Percentiles rank a stretch among this genome's conserved stretches.
phyloP scores from a whole-genome alignment of 2,329 filamentous ascomycete species.

The Verticillium klebahnii region DNA sequence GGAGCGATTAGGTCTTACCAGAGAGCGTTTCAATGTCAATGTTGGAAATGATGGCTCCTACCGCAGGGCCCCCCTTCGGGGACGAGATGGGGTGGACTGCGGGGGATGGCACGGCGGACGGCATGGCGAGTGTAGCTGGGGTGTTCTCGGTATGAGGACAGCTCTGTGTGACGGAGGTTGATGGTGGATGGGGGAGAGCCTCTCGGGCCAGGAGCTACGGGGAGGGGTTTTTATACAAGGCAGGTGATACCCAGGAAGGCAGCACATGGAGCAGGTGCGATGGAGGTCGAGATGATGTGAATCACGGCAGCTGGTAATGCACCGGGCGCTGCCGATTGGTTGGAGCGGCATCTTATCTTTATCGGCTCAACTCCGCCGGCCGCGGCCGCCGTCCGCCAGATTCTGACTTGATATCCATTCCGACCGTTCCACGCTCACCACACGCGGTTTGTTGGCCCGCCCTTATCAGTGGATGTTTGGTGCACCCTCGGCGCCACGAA shows the following conservation, averaged over 20 bases:
- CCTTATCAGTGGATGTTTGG: no score
- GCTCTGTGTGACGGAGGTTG: background rate
- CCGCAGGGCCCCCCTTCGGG: constrained; percentile 23
- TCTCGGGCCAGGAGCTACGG: background rate
- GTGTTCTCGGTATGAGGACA: background rate
- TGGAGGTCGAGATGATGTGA: background rate
- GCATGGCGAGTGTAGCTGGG: background rate
- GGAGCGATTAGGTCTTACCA: constrained; percentile 37
- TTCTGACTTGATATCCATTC: background rate
- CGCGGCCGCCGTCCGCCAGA: background rate
- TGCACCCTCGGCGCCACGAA: no score
- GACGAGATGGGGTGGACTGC: constrained; percentile 32
- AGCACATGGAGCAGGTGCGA: background rate
- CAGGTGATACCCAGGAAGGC: no score
- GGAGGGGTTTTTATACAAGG: background rate
- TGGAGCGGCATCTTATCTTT: background rate
- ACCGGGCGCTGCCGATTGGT: background rate
- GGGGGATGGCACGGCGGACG: background rate
- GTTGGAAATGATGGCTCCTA: constrained; percentile 56
- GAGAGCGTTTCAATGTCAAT: constrained; percentile 58
- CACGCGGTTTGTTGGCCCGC: no score
- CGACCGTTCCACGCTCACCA: background rate
- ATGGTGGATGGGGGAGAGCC: background rate
- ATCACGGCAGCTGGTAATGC: background rate
- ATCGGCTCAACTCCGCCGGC: background rate